Conservation (phyloP, 768 basidiomycete species). For the Infundibulicybe gibba region DNA sequence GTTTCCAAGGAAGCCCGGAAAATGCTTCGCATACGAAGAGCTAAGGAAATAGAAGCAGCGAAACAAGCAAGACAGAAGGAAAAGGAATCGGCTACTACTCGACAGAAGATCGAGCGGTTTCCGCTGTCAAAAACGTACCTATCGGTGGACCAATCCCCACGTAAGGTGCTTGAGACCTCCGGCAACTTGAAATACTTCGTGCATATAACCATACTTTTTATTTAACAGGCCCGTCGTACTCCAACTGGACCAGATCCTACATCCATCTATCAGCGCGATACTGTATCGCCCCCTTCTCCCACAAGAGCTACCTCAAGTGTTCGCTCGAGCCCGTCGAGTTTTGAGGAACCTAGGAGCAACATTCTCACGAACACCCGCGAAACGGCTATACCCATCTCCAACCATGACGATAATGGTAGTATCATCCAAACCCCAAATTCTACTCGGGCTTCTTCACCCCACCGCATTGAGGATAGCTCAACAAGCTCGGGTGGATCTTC, state of each 20-base stretch:
- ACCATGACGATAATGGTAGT: slow-evolving; percentile 6
- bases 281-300: too few species aligned
- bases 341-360: too few species aligned
- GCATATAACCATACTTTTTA: too few species aligned
- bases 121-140: neutral
- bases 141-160: neutral
- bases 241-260: too few species aligned
- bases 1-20: slow-evolving; percentile 29
- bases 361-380: neutral
- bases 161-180: too few species aligned
- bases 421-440: too few species aligned
- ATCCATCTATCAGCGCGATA: too few species aligned
- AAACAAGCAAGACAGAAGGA: slow-evolving; percentile 8
- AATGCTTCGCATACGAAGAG: slow-evolving; percentile 14
- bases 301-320: too few species aligned
- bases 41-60: slow-evolving; percentile 10
- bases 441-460: neutral
- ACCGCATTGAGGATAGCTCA: neutral
- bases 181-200: too few species aligned
- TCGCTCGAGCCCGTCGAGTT: too few species aligned
- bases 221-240: too few species aligned
- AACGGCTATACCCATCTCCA: slow-evolving; percentile 3
- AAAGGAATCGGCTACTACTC: slow-evolving; percentile 17
- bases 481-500: neutral
- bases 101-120: neutral